Percentiles rank a stretch among this genome's conserved stretches.
phyloP scores from a whole-genome alignment of 1,284 basidiomycete genomes.

The Earliella scabrosa region DNA sequence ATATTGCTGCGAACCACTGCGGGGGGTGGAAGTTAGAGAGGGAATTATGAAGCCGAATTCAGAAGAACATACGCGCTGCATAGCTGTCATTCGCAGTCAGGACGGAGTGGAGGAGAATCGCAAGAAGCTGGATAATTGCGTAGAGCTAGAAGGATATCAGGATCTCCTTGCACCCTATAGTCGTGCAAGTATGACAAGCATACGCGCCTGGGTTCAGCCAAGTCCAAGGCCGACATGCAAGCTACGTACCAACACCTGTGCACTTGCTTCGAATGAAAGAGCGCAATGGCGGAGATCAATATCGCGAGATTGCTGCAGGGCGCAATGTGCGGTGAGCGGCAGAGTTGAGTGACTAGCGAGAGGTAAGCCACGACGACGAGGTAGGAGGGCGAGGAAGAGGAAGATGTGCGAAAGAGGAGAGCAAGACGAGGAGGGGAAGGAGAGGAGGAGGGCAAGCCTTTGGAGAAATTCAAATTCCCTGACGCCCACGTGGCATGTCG shows the following conservation, averaged over 20 bases:
- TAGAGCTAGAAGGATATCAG: constrained; percentile 98
- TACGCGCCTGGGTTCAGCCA: not conserved
- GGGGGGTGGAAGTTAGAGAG: constrained; percentile 1
- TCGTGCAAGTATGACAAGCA: not conserved
- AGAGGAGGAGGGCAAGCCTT: no score
- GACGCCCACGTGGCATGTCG: no score
- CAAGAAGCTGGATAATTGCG: constrained; percentile 88
- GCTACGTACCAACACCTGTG: constrained; percentile 86
- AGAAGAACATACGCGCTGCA: constrained; percentile 59
- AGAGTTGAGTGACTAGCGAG: constrained; percentile 7
- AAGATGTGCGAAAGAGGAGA: no score
- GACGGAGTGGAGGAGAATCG: constrained; percentile 97
- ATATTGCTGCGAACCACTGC: constrained; percentile 94
- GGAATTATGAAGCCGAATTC: not conserved
- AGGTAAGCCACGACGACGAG: no score
- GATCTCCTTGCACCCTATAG: constrained; percentile 88
- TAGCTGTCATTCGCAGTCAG: constrained; percentile 89
- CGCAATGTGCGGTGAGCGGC: not conserved
- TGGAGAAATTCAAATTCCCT: no score
- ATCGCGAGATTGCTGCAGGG: constrained; percentile 89
- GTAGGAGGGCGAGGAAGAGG: no score
- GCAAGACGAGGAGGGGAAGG: no score
- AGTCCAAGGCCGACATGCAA: not conserved
- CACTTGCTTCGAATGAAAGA: constrained; percentile 98
- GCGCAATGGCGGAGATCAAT: constrained; percentile 98